A percentile compares a stretch with the other conserved stretches of the same genome.
Evolutionary conservation across 371 early-diverging fungal species (phyloP).

Genomic region (Mucor circinelloides): DNA sequence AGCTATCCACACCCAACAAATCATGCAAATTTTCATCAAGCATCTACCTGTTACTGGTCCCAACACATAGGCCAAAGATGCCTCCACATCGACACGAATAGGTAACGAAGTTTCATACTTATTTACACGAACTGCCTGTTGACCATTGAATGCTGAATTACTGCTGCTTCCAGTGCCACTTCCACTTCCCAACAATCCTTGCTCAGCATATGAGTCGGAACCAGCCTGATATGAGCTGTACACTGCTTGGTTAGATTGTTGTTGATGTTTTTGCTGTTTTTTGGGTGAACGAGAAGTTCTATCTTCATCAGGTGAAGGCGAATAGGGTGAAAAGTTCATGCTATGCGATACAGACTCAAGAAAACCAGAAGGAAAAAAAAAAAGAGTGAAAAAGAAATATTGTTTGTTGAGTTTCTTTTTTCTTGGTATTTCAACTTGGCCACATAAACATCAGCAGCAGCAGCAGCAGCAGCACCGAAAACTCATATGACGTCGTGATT

Average conservation of each 20-base stretch:
- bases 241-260: slow-evolving; percentile 7
- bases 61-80: slow-evolving; percentile 71
- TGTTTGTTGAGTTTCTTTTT: neutral
- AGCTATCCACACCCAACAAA: neutral
- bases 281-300: slow-evolving; percentile 27
- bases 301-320: slow-evolving; percentile 58
- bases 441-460: neutral
- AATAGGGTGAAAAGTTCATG: slow-evolving; percentile 55
- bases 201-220: slow-evolving; percentile 34
- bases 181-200: slow-evolving; percentile 34
- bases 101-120: slow-evolving; percentile 79
- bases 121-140: slow-evolving; percentile 63
- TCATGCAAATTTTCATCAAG: neutral
- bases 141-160: neutral
- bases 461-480: neutral
- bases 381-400: neutral
- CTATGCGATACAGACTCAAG: neutral
- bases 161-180: slow-evolving; percentile 17
- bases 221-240: slow-evolving; percentile 34
- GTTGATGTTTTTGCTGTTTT: slow-evolving; percentile 16
- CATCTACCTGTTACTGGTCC: slow-evolving; percentile 71
- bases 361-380: neutral
- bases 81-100: slow-evolving; percentile 81
- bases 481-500: neutral
- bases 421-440: neutral